phyloP scores from a whole-genome alignment of 306 rosid genomes.

The Gillenia trifoliata region DNA sequence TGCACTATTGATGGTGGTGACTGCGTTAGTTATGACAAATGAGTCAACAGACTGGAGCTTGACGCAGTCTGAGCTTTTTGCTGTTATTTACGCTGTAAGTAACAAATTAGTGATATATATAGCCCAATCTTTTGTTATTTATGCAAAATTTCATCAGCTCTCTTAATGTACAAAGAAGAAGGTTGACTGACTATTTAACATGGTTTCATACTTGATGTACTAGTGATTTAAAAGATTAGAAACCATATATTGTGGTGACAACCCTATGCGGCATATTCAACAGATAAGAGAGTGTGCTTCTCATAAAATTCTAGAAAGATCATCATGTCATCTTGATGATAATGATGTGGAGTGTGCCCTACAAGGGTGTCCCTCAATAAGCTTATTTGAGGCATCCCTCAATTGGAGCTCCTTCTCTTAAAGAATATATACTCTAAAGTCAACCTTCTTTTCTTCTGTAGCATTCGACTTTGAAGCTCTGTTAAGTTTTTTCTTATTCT shows the following conservation, averaged over 20 bases:
- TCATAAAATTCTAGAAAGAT: background rate
- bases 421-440: background rate
- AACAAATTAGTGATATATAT: background rate
- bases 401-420: background rate
- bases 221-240: background rate
- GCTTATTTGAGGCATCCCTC: too few relatives aligned
- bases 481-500: background rate
- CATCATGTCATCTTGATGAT: background rate
- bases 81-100: conserved; percentile 86
- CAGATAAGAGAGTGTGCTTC: background rate
- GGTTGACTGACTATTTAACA: background rate
- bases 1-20: conserved; percentile 56
- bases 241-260: background rate
- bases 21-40: conserved; percentile 50
- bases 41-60: conserved; percentile 71
- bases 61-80: conserved; percentile 63
- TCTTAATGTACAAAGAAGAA: background rate
- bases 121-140: background rate
- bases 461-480: background rate
- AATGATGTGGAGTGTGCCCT: too few relatives aligned
- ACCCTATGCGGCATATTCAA: background rate
- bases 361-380: too few relatives aligned
- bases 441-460: background rate
- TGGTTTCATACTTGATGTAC: background rate
- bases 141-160: background rate